Percentiles rank a stretch among this genome's conserved stretches.
Conservation (phyloP, 495 filamentous ascomycete genomes). For the Lasiosphaeriaceae sp. region DNA sequence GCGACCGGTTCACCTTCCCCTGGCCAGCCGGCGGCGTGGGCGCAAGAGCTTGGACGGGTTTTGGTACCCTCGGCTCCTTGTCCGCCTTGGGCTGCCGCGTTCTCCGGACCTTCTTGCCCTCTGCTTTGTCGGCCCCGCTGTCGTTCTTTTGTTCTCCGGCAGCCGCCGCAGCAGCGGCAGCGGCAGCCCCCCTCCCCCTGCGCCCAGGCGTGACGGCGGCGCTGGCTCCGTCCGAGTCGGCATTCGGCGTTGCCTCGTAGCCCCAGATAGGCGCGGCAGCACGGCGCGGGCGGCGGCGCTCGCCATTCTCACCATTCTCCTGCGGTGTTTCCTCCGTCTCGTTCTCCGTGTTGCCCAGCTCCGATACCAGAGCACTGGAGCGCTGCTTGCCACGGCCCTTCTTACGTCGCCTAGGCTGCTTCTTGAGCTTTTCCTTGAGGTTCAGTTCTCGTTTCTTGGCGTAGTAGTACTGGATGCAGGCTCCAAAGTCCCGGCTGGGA, state of each 20-base stretch:
- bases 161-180: constrained; percentile 26
- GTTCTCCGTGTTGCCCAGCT: constrained; percentile 60
- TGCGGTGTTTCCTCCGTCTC: constrained; percentile 46
- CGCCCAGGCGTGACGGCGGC: constrained; percentile 45
- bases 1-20: constrained; percentile 38
- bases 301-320: constrained; percentile 48
- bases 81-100: constrained; percentile 43
- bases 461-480: constrained; percentile 95
- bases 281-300: constrained; percentile 48
- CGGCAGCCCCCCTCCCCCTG: constrained; percentile 31
- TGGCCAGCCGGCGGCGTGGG: constrained; percentile 32
- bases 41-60: constrained; percentile 37
- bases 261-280: constrained; percentile 52
- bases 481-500: constrained; percentile 68
- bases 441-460: constrained; percentile 82
- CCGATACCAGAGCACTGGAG: constrained; percentile 71
- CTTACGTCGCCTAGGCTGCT: constrained; percentile 61
- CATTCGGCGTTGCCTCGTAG: constrained; percentile 41
- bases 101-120: constrained; percentile 44
- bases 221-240: constrained; percentile 54
- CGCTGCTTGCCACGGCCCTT: constrained; percentile 59
- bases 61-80: constrained; percentile 29
- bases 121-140: constrained; percentile 51
- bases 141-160: constrained; percentile 42
- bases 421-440: constrained; percentile 80